Conservation (phyloP, 192 early-diverging fungal species). For the Rhizophagus prolifer region DNA sequence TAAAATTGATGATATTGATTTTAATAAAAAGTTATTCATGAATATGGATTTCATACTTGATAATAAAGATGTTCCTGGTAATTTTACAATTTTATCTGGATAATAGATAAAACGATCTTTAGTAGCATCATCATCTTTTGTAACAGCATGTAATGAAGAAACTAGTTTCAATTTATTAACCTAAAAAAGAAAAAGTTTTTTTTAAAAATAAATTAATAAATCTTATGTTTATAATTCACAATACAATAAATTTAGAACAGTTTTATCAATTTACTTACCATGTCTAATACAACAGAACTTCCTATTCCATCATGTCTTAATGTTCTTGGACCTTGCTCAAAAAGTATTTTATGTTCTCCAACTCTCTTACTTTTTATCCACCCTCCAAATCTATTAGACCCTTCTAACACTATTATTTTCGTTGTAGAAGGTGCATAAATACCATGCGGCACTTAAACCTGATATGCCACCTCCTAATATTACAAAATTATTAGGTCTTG, state of each 20-base stretch:
- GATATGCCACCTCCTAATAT: constrained; percentile 94
- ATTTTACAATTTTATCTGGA: constrained; percentile 63
- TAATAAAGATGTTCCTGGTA: constrained; percentile 44
- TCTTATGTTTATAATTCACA: neutral
- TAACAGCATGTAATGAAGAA: constrained; percentile 55
- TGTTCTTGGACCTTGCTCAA: constrained; percentile 84
- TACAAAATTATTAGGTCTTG: constrained; percentile 40
- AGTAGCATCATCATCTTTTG: constrained; percentile 68
- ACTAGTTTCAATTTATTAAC: constrained; percentile 63
- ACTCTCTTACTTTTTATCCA: constrained; percentile 78
- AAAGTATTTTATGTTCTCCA: constrained; percentile 47
- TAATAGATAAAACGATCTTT: constrained; percentile 83
- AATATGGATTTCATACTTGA: constrained; percentile 26
- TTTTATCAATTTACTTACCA: constrained; percentile 49
- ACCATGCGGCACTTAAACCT: constrained; percentile 83
- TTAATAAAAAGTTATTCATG: constrained; percentile 35
- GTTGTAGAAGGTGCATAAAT: constrained; percentile 50
- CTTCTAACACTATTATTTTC: constrained; percentile 75
- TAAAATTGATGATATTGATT: constrained; percentile 57
- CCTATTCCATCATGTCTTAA: constrained; percentile 70
- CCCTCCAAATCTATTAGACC: constrained; percentile 70
- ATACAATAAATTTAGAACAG: neutral
- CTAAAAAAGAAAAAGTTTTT: constrained; percentile 36
- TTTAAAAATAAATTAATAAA: neutral
- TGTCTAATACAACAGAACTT: constrained; percentile 72